These are phyloP conservation scores for Bonia amplexicaulis DNA, from an alignment of 176 grass and related monocot genomes.

Conservation along the genomic window DNA sequence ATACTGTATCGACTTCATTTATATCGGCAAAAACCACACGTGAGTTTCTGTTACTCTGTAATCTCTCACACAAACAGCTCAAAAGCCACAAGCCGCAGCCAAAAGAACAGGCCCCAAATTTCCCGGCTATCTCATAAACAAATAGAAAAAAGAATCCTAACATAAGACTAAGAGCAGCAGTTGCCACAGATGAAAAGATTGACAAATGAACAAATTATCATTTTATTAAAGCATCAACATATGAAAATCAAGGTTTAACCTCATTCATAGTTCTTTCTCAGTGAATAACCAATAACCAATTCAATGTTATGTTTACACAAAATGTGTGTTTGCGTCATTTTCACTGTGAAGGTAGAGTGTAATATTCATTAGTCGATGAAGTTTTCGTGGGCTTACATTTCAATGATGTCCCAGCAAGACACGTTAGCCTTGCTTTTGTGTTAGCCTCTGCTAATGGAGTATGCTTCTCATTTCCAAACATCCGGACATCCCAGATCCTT, in stretches of 20 bases:
- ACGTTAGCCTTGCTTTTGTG: conserved; percentile 90
- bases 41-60: no score
- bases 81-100: no score
- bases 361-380: not conserved
- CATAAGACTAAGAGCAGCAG: not conserved
- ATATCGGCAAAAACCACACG: no score
- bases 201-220: not conserved
- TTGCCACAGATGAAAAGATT: not conserved
- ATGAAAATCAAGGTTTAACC: not conserved
- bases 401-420: conserved; percentile 72
- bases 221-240: not conserved
- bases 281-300: not conserved
- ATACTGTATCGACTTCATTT: no score
- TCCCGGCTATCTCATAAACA: not conserved
- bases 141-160: not conserved
- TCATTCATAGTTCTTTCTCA: not conserved
- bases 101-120: no score
- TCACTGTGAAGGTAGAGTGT: not conserved
- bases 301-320: not conserved
- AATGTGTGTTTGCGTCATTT: not conserved
- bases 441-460: conserved; percentile 73
- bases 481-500: conserved; percentile 78
- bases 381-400: conserved; percentile 61
- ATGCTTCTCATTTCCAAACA: conserved; percentile 53
- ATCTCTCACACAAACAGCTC: no score